Evolutionary conservation across 257 asterid species (phyloP).

Genomic region (Jasminum sambac): DNA sequence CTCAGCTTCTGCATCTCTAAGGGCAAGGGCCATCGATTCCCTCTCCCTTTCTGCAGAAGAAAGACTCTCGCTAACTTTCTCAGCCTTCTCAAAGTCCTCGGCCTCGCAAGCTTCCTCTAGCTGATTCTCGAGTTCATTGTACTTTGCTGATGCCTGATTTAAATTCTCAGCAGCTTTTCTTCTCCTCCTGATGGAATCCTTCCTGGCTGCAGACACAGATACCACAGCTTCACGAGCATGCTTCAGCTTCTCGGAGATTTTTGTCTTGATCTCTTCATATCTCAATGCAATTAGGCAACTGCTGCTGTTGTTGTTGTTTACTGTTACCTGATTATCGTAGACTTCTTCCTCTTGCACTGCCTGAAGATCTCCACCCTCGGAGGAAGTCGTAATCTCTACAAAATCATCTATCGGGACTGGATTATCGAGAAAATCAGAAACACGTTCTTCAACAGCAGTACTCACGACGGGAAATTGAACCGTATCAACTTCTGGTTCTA

Average conservation of each 20-base stretch:
- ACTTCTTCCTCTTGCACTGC: conserved; percentile 12
- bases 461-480: not conserved
- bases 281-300: conserved; percentile 23
- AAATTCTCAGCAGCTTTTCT: conserved; percentile 37
- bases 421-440: not conserved
- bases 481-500: conserved; percentile 2
- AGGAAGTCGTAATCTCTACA: not conserved
- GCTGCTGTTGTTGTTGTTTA: not conserved
- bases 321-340: not conserved
- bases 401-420: not conserved
- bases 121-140: conserved; percentile 37
- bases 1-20: conserved; percentile 37
- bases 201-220: conserved; percentile 32
- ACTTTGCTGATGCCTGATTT: conserved; percentile 33
- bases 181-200: conserved; percentile 38
- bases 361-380: conserved; percentile 8
- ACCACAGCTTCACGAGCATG: conserved; percentile 31
- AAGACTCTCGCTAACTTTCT: conserved; percentile 39
- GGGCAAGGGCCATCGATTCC: conserved; percentile 26
- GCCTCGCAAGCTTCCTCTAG: conserved; percentile 50
- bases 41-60: conserved; percentile 42
- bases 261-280: conserved; percentile 30
- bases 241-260: conserved; percentile 30
- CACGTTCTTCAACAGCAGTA: conserved; percentile 6
- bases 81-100: conserved; percentile 55